phyloP scores from a whole-genome alignment of 148 eudicot genomes.

The Persicaria maculosa region DNA sequence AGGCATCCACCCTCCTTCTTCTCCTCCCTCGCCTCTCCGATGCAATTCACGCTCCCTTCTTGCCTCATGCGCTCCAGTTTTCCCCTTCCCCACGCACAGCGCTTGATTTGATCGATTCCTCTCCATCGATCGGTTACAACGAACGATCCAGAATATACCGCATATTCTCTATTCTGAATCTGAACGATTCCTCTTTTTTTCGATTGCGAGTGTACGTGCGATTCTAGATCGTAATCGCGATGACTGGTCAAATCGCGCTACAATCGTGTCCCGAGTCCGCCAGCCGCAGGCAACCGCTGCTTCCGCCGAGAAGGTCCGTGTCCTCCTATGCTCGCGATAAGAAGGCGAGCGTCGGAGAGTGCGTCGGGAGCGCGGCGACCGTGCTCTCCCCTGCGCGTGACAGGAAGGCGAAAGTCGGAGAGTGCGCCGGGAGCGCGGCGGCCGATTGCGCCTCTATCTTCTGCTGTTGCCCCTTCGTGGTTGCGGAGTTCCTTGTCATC shows the following conservation, averaged over 20 bases:
- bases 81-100: neutral
- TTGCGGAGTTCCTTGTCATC: conserved; percentile 36
- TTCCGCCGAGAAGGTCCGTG: neutral
- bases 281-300: neutral
- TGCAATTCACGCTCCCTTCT: neutral
- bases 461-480: conserved; percentile 62
- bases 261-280: neutral
- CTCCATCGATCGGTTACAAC: neutral
- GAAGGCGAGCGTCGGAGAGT: conserved; percentile 1
- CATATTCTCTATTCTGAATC: neutral
- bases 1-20: neutral
- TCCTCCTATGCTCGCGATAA: neutral
- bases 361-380: conserved; percentile 66
- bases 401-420: conserved; percentile 2
- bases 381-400: conserved; percentile 14
- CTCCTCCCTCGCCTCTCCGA: neutral
- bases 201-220: neutral
- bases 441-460: conserved; percentile 76
- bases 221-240: neutral
- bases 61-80: neutral
- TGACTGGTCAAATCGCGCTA: neutral
- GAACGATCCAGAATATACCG: neutral
- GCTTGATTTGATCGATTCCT: neutral
- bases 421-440: conserved; percentile 54
- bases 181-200: neutral